These are phyloP conservation scores for Halenospora varia DNA, from an alignment of 495 filamentous ascomycete species.

Conservation along the genomic window DNA sequence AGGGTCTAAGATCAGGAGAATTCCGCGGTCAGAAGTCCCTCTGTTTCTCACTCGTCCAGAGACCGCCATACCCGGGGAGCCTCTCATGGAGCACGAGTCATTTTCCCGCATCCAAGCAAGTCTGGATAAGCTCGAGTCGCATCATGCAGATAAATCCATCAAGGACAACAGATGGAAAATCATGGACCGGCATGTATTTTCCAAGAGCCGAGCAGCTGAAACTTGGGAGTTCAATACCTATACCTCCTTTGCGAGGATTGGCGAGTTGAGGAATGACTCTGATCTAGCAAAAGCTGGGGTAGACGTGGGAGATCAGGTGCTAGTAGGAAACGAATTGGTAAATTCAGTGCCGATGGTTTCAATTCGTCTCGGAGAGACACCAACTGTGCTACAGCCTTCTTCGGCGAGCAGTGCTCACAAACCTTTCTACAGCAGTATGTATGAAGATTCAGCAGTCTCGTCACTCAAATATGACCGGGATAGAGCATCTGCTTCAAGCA, in stretches of 20 bases:
- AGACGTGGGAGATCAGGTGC: constrained; percentile 3
- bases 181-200: neutral
- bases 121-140: neutral
- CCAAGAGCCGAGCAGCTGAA: neutral
- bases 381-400: neutral
- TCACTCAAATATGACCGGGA: neutral
- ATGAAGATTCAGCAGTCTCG: neutral
- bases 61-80: neutral
- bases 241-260: constrained; percentile 9
- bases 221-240: constrained; percentile 14
- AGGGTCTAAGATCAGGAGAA: neutral
- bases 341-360: constrained; percentile 20
- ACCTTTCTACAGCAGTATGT: neutral
- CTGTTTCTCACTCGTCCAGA: constrained; percentile 3
- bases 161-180: neutral
- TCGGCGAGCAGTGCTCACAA: neutral
- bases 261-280: constrained; percentile 19
- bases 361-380: constrained; percentile 14
- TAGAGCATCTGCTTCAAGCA: neutral
- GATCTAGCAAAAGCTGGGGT: constrained; percentile 17
- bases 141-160: neutral
- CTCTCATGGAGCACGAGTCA: neutral
- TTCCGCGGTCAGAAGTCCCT: constrained; percentile 1
- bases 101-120: neutral
- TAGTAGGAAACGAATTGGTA: constrained; percentile 6